Percentiles rank a stretch among this genome's conserved stretches.
These are phyloP conservation scores for Lepidium africanum DNA, from an alignment of 345 rosid species.

Conservation along the genomic window DNA sequence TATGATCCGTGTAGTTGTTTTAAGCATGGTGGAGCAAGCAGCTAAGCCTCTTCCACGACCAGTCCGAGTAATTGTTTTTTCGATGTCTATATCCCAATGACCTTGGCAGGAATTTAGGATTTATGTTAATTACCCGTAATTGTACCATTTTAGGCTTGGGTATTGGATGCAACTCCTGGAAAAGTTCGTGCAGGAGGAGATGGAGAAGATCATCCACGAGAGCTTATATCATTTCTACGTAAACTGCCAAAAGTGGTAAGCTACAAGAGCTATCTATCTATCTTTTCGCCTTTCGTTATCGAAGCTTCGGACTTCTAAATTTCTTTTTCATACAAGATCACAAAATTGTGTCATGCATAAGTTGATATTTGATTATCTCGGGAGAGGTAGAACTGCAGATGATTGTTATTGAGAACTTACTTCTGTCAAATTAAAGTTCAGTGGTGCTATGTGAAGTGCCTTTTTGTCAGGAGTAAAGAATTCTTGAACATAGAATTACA, in stretches of 20 bases:
- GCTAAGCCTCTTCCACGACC: slow-evolving; percentile 97
- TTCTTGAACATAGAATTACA: not conserved
- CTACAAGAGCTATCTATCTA: not conserved
- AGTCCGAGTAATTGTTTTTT: slow-evolving; percentile 50
- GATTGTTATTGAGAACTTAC: not conserved
- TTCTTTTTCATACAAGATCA: not conserved
- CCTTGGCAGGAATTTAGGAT: not conserved
- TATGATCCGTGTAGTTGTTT: slow-evolving; percentile 51
- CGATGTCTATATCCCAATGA: not conserved
- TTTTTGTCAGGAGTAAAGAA: not conserved
- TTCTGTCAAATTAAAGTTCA: not conserved
- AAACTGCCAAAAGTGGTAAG: slow-evolving; percentile 67
- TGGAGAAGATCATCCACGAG: slow-evolving; percentile 89
- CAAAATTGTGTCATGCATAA: not conserved
- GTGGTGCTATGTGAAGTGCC: not conserved
- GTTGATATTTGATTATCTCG: not conserved
- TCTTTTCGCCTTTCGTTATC: not conserved
- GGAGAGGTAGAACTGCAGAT: not conserved
- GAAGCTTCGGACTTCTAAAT: not conserved
- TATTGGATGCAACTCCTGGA: slow-evolving; percentile 96
- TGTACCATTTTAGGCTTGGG: slow-evolving; percentile 61
- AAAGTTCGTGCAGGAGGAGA: slow-evolving; percentile 80
- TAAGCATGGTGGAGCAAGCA: slow-evolving; percentile 97
- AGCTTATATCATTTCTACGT: slow-evolving; percentile 63
- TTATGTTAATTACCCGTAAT: not conserved